A percentile compares a stretch with the other conserved stretches of the same genome.
These are phyloP conservation scores for Cicer pinnatifidum DNA, from an alignment of 306 rosid genomes.

Conservation along the genomic window DNA sequence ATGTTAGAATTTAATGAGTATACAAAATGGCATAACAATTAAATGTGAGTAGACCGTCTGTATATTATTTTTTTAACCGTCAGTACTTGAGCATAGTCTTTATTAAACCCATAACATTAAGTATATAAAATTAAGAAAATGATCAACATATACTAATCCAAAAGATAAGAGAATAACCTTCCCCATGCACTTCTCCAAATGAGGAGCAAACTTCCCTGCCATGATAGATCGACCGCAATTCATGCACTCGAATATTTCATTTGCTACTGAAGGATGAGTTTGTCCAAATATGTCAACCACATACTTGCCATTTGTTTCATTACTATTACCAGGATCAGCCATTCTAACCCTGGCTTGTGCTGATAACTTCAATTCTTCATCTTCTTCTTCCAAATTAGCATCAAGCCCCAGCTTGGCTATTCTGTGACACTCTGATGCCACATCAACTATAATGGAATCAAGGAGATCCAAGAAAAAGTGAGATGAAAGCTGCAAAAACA, in stretches of 20 bases:
- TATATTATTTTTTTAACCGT: too few relatives aligned
- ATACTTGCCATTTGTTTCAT: slow-evolving; percentile 80
- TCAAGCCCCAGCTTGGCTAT: slow-evolving; percentile 91
- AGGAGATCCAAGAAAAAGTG: slow-evolving; percentile 79
- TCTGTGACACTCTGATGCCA: slow-evolving; percentile 97
- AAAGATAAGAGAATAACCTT: slow-evolving; percentile 62
- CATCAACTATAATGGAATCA: slow-evolving; percentile 86
- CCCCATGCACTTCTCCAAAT: slow-evolving; percentile 99
- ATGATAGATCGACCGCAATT: slow-evolving; percentile 78
- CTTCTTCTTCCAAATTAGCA: slow-evolving; percentile 90
- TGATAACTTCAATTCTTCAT: slow-evolving; percentile 90
- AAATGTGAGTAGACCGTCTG: too few relatives aligned
- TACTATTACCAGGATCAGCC: slow-evolving; percentile 81
- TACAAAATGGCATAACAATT: background rate
- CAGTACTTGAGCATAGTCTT: background rate
- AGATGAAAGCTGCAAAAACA: slow-evolving; percentile 77
- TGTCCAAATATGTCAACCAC: slow-evolving; percentile 95
- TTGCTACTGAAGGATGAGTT: slow-evolving; percentile 87
- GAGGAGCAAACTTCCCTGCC: slow-evolving; percentile 99
- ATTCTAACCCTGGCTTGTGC: slow-evolving; percentile 85
- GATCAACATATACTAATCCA: background rate
- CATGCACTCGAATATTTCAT: slow-evolving; percentile 86
- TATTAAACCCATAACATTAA: background rate
- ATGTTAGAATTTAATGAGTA: background rate
- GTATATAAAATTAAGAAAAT: background rate